Conservation (phyloP, 306 rosid genomes). For the Lupinus albus region DNA sequence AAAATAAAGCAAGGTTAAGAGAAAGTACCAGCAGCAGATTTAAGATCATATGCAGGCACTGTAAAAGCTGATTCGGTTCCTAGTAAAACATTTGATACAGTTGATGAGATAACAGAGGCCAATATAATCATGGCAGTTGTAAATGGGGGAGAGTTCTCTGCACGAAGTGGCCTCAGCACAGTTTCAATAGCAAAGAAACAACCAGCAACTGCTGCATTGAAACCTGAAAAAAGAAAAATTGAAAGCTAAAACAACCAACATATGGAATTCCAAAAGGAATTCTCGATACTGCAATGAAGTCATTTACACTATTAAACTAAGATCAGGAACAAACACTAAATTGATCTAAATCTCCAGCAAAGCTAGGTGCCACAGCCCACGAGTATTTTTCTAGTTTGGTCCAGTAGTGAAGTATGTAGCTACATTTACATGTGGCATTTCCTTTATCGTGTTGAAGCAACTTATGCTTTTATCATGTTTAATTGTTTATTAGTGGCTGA, state of each 20-base stretch:
- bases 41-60: conserved; percentile 85
- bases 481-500: background rate
- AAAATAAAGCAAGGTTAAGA: conserved; percentile 8
- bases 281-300: conserved; percentile 23
- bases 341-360: conserved; percentile 22
- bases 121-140: conserved; percentile 98
- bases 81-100: conserved; percentile 86
- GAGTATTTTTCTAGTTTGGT: background rate
- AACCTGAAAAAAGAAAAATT: conserved; percentile 63
- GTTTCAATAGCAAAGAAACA: conserved; percentile 99
- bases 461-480: background rate
- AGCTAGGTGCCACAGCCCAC: conserved; percentile 25
- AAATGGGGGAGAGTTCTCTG: conserved; percentile 97
- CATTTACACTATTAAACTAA: conserved; percentile 4
- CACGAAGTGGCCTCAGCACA: conserved; percentile 88
- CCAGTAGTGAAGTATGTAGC: background rate
- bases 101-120: conserved; percentile 97
- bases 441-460: background rate
- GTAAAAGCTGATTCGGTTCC: conserved; percentile 92
- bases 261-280: background rate
- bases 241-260: conserved; percentile 40
- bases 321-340: conserved; percentile 29
- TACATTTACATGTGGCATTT: background rate
- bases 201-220: conserved; percentile 98
- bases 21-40: conserved; percentile 94